Conservation (phyloP, 306 rosid genomes). For the Trifolium subterraneum region DNA sequence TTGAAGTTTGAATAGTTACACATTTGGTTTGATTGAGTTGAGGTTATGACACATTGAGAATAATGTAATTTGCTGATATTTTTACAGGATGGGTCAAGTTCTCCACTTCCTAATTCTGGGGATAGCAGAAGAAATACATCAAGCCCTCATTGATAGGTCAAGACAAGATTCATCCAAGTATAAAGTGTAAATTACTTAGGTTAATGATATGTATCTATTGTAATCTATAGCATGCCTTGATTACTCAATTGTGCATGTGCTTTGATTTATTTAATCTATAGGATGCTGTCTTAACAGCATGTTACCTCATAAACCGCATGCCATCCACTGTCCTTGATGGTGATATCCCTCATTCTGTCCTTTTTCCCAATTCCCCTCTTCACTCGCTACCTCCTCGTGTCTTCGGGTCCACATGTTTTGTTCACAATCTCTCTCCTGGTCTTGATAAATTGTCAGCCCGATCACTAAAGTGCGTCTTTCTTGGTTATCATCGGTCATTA, state of each 20-base stretch:
- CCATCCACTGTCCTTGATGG: no score
- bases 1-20: neutral
- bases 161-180: slow-evolving; percentile 4
- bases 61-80: neutral
- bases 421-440: no score
- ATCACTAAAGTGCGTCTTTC: no score
- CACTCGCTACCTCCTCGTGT: no score
- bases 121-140: slow-evolving; percentile 33
- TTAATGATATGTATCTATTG: slow-evolving; percentile 11
- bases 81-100: slow-evolving; percentile 40
- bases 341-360: no score
- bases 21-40: neutral
- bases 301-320: no score
- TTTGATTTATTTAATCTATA: no score
- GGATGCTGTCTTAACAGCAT: no score
- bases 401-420: no score
- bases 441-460: no score
- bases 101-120: slow-evolving; percentile 37
- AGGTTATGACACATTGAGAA: neutral
- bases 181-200: slow-evolving; percentile 4
- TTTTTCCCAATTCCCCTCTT: no score
- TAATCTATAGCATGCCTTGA: slow-evolving; percentile 13
- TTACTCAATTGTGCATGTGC: slow-evolving; percentile 13
- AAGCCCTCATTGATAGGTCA: slow-evolving; percentile 27
- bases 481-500: no score